Conservation (phyloP, 2,329 filamentous ascomycete species). For the Dactylellina parvicollis region DNA sequence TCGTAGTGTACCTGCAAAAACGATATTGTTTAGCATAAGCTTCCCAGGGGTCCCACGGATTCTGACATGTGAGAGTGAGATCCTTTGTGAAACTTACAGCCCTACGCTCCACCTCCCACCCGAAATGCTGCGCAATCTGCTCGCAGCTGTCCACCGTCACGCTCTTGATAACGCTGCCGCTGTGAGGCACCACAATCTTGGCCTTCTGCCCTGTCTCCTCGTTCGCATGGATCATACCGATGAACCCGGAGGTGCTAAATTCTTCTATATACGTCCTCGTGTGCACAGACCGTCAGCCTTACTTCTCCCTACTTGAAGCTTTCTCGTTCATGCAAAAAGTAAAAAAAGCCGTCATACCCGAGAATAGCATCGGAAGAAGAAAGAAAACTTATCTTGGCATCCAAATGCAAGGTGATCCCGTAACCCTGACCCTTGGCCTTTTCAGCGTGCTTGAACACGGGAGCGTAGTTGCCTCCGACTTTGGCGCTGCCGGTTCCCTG, state of each 20-base stretch:
- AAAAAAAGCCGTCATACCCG: background rate
- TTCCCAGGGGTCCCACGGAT: too few species aligned
- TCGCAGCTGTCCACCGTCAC: conserved; percentile 83
- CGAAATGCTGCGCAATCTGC: conserved; percentile 76
- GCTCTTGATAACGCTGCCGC: conserved; percentile 84
- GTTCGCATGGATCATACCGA: conserved; percentile 74
- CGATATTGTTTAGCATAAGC: too few species aligned
- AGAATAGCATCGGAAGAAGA: background rate
- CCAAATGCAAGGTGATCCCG: conserved; percentile 93
- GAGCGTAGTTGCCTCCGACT: conserved; percentile 94
- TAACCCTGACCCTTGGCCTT: conserved; percentile 80
- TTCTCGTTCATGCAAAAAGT: background rate
- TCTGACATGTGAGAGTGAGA: background rate
- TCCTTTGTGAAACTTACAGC: conserved; percentile 64
- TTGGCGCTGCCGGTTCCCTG: conserved; percentile 91
- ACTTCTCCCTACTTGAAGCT: background rate
- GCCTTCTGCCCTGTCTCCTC: conserved; percentile 66
- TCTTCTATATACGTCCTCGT: conserved; percentile 88
- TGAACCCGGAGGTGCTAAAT: conserved; percentile 93
- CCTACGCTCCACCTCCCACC: conserved; percentile 84
- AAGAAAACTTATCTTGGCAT: conserved; percentile 61
- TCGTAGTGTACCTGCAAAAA: conserved; percentile 65
- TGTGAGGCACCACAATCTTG: conserved; percentile 86
- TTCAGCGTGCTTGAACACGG: conserved; percentile 87
- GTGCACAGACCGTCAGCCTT: conserved; percentile 66